Conservation (phyloP, 148 eudicot genomes). For the Agrostemma githago region DNA sequence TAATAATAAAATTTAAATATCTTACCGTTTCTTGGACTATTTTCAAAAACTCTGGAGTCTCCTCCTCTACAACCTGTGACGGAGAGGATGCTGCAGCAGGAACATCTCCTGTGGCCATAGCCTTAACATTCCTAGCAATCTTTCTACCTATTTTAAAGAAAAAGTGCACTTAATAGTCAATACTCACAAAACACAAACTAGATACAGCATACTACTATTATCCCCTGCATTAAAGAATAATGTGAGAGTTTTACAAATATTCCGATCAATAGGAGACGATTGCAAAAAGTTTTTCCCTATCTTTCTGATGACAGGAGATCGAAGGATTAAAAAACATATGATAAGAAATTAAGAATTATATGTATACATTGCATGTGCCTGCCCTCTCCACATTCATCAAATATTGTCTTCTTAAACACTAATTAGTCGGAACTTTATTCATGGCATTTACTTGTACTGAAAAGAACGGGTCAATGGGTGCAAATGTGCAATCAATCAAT, state of each 20-base stretch:
- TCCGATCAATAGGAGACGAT: too few relatives aligned
- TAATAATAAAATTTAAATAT: too few relatives aligned
- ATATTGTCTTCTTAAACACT: neutral
- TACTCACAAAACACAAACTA: constrained; percentile 63
- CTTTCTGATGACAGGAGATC: too few relatives aligned
- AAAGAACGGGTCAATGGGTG: too few relatives aligned
- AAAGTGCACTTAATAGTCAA: neutral
- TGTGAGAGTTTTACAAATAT: neutral
- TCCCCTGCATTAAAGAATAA: neutral
- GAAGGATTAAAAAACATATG: too few relatives aligned
- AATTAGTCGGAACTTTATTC: neutral
- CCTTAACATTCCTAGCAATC: constrained; percentile 67
- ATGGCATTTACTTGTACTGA: neutral
- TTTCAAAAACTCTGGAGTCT: constrained; percentile 60
- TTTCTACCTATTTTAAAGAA: constrained; percentile 40
- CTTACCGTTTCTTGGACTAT: constrained; percentile 65
- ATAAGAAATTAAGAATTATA: too few relatives aligned
- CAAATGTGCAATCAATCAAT: neutral
- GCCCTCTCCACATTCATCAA: neutral
- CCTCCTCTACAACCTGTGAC: constrained; percentile 31
- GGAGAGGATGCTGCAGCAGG: constrained; percentile 27
- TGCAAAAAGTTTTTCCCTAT: too few relatives aligned
- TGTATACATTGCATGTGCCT: too few relatives aligned
- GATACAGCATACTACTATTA: constrained; percentile 33
- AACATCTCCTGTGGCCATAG: constrained; percentile 83